Evolutionary conservation across 2,329 filamentous ascomycete genomes (phyloP).

Genomic region (Phaeomoniella chlamydospora): DNA sequence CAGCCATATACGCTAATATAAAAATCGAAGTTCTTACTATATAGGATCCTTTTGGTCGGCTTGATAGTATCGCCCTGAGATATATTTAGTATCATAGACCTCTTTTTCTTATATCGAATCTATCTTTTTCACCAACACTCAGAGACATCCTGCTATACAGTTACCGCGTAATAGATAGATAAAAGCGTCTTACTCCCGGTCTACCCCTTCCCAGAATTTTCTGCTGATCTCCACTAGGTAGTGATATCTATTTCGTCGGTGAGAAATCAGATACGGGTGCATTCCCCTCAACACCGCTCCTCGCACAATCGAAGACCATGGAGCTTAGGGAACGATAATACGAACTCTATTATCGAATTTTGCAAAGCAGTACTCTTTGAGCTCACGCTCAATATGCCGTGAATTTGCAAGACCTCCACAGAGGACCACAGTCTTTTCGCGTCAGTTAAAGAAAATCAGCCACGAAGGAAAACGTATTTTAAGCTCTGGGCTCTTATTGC

Average conservation of each 20-base stretch:
- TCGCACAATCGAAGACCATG: slow-evolving; percentile 8
- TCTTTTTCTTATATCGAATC: too few relatives aligned
- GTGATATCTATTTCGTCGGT: slow-evolving; percentile 3
- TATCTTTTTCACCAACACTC: not conserved
- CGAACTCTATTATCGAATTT: slow-evolving; percentile 2
- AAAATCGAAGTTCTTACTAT: too few relatives aligned
- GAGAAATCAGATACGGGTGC: not conserved
- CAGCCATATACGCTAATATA: too few relatives aligned
- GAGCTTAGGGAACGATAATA: slow-evolving; percentile 4
- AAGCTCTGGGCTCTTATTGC: too few relatives aligned
- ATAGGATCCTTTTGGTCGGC: too few relatives aligned
- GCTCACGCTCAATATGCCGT: too few relatives aligned
- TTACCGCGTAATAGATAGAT: slow-evolving; percentile 1
- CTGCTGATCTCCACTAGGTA: slow-evolving; percentile 6
- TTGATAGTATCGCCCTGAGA: too few relatives aligned
- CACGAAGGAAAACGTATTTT: too few relatives aligned
- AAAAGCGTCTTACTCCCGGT: slow-evolving; percentile 6
- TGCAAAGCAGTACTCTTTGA: slow-evolving; percentile 5
- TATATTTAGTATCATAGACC: too few relatives aligned
- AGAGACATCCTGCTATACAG: not conserved
- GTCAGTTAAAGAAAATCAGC: too few relatives aligned
- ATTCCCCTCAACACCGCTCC: slow-evolving; percentile 7
- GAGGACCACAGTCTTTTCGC: too few relatives aligned
- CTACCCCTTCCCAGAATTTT: slow-evolving; percentile 4
- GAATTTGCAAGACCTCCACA: too few relatives aligned